These are phyloP conservation scores for Ceratocystis albifundus DNA, from an alignment of 2,329 filamentous ascomycete species.

Conservation along the genomic window DNA sequence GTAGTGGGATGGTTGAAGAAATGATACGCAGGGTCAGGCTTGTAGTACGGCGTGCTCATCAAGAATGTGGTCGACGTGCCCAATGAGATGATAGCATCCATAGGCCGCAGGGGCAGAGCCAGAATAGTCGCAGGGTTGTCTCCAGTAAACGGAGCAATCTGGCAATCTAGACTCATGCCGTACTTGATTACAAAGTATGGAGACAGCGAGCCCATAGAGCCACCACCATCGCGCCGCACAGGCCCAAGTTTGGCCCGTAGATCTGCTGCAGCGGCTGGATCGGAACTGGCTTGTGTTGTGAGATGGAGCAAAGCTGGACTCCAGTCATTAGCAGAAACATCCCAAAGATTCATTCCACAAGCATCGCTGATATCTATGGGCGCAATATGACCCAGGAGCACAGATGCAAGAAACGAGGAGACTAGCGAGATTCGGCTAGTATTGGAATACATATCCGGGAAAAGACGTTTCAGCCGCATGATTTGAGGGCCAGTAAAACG, in stretches of 20 bases:
- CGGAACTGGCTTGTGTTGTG: conserved; percentile 48
- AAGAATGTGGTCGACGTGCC: conserved; percentile 95
- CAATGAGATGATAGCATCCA: conserved; percentile 87
- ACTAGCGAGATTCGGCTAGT: conserved; percentile 84
- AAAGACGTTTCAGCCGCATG: conserved; percentile 67
- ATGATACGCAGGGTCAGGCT: conserved; percentile 81
- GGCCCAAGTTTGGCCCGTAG: conserved; percentile 69
- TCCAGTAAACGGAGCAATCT: conserved; percentile 77
- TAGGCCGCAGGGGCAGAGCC: conserved; percentile 70
- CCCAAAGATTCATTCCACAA: conserved; percentile 94
- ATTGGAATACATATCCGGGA: conserved; percentile 67
- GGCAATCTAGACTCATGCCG: conserved; percentile 63
- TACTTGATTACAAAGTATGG: conserved; percentile 69
- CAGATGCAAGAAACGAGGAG: conserved; percentile 84
- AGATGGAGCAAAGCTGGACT: conserved; percentile 63
- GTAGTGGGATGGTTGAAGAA: conserved; percentile 98
- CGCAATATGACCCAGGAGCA: conserved; percentile 75
- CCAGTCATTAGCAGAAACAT: conserved; percentile 65
- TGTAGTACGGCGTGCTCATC: conserved; percentile 89
- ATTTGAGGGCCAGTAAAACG: conserved; percentile 98
- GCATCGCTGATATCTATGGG: conserved; percentile 90
- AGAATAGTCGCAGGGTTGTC: conserved; percentile 96
- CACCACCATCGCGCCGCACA: conserved; percentile 69
- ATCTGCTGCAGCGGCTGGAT: conserved; percentile 43
- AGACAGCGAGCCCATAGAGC: conserved; percentile 62